Percentiles rank a stretch among this genome's conserved stretches.
These are phyloP conservation scores for Pichia deserticola DNA, from an alignment of 805 yeast species.

Conservation along the genomic window DNA sequence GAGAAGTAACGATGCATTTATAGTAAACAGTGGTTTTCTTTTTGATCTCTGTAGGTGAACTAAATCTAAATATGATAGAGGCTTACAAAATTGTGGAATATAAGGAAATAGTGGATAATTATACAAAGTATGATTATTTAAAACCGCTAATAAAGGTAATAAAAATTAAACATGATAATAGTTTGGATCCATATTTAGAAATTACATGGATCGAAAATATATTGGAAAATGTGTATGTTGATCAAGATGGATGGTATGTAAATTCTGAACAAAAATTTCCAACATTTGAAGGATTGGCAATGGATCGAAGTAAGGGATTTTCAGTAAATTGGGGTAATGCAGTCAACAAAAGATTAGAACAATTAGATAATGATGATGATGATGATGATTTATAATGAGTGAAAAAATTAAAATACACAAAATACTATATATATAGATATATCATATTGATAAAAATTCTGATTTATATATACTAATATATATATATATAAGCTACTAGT, in stretches of 20 bases:
- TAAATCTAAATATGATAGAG: neutral
- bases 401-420: neutral
- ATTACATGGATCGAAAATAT: conserved; percentile 3
- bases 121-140: conserved; percentile 5
- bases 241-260: conserved; percentile 23
- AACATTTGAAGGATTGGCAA: conserved; percentile 26
- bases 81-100: neutral
- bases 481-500: neutral
- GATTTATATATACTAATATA: neutral
- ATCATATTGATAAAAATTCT: neutral
- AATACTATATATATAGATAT: too few species aligned
- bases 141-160: conserved; percentile 4
- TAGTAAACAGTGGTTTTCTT: neutral
- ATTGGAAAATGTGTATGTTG: conserved; percentile 12
- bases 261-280: conserved; percentile 13
- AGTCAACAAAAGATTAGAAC: conserved; percentile 6
- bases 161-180: neutral
- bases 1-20: too few species aligned
- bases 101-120: neutral
- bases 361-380: conserved; percentile 2
- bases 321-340: conserved; percentile 14
- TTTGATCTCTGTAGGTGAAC: neutral
- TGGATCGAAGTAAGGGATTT: conserved; percentile 12
- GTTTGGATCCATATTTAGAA: neutral
- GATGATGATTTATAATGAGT: neutral